Percentiles rank a stretch among this genome's conserved stretches.
Evolutionary conservation across 371 early-diverging fungal genomes (phyloP).

Genomic region (Mucor velutinosus): DNA sequence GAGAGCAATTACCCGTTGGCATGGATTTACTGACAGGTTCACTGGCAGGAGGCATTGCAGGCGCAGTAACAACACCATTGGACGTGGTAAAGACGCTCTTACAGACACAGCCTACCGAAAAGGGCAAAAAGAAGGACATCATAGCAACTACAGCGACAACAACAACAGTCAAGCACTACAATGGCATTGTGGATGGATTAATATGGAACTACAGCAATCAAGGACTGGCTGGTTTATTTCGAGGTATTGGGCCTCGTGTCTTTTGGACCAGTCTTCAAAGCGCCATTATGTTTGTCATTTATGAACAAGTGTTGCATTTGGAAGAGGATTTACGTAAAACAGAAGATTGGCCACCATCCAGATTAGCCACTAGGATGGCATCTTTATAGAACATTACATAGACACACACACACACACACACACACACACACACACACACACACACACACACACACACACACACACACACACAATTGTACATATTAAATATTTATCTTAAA

Average conservation of each 20-base stretch:
- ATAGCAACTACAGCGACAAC: slow-evolving; percentile 9
- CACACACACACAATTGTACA: too few species aligned
- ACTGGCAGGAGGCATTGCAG: slow-evolving; percentile 69
- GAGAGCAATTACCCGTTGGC: slow-evolving; percentile 47
- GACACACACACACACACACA: too few species aligned
- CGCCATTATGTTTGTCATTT: slow-evolving; percentile 72
- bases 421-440: too few species aligned
- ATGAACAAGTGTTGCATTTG: slow-evolving; percentile 61
- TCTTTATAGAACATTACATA: background rate
- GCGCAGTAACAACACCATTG: slow-evolving; percentile 70
- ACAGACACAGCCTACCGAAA: slow-evolving; percentile 59
- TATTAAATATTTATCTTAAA: background rate
- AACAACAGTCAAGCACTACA: slow-evolving; percentile 49
- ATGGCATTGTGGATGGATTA: slow-evolving; percentile 66
- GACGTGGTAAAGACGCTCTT: slow-evolving; percentile 75
- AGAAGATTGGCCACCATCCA: slow-evolving; percentile 45
- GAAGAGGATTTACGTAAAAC: slow-evolving; percentile 36
- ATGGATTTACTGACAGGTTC: slow-evolving; percentile 64
- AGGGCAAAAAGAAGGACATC: slow-evolving; percentile 16
- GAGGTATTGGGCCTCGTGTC: slow-evolving; percentile 68
- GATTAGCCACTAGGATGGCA: background rate
- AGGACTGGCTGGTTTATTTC: slow-evolving; percentile 65
- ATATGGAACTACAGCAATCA: slow-evolving; percentile 65
- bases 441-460: too few species aligned
- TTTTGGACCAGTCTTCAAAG: slow-evolving; percentile 72